phyloP scores from a whole-genome alignment of 108 stramenopile species.

The Fragilaria radians region DNA sequence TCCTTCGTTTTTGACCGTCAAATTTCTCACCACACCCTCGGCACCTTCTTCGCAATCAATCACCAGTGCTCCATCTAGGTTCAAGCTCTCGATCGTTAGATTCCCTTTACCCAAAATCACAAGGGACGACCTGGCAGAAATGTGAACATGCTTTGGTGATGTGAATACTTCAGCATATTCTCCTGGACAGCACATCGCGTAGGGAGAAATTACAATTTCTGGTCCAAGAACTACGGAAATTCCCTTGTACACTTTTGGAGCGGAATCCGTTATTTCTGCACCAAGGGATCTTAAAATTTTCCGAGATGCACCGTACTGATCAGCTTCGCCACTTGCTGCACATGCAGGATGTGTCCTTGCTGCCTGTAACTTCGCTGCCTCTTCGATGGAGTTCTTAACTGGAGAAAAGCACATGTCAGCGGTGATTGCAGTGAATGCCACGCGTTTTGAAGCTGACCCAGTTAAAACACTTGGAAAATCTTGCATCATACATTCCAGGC shows the following conservation, averaged over 20 bases:
- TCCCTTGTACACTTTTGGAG: slow-evolving; percentile 40
- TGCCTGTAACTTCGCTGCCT: slow-evolving; percentile 77
- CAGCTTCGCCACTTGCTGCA: slow-evolving; percentile 90
- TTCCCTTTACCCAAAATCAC: slow-evolving; percentile 69
- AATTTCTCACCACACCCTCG: slow-evolving; percentile 40
- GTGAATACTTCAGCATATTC: slow-evolving; percentile 66
- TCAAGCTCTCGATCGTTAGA: slow-evolving; percentile 70
- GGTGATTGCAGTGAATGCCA: slow-evolving; percentile 91
- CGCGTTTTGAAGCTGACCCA: slow-evolving; percentile 50
- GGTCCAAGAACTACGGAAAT: slow-evolving; percentile 70
- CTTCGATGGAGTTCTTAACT: slow-evolving; percentile 90
- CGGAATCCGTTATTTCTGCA: slow-evolving; percentile 49
- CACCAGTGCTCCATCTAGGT: slow-evolving; percentile 76
- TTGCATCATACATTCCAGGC: slow-evolving; percentile 96
- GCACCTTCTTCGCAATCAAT: slow-evolving; percentile 62
- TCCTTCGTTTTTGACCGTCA: slow-evolving; percentile 67
- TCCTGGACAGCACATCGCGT: slow-evolving; percentile 53
- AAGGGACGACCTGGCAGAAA: slow-evolving; percentile 72
- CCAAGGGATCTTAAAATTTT: slow-evolving; percentile 64
- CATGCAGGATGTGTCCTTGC: slow-evolving; percentile 83
- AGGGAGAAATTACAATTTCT: slow-evolving; percentile 68
- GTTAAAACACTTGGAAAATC: slow-evolving; percentile 93
- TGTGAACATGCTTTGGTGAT: slow-evolving; percentile 58
- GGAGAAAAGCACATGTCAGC: slow-evolving; percentile 90
- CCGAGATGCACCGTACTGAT: slow-evolving; percentile 67